Conservation (phyloP, 768 basidiomycete species). For the Suillus clintonianus region DNA sequence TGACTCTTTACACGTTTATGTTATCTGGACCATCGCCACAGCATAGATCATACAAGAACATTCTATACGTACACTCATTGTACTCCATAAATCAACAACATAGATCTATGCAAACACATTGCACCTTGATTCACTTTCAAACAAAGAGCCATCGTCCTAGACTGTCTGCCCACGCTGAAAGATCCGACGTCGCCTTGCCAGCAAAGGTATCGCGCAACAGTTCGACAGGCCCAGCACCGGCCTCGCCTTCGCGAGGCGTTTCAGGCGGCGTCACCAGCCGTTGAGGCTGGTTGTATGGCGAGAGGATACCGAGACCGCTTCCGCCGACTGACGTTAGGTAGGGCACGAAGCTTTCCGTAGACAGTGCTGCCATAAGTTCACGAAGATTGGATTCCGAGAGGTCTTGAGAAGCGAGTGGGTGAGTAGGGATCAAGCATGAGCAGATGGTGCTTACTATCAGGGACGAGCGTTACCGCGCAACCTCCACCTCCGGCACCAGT, state of each 20-base stretch:
- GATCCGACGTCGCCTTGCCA: constrained; percentile 24
- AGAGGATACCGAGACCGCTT: constrained; percentile 85
- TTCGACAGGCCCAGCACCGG: constrained; percentile 1
- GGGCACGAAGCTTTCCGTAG: constrained; percentile 68
- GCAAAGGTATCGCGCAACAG: constrained; percentile 25
- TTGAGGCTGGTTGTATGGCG: constrained; percentile 50
- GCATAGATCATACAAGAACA: background rate
- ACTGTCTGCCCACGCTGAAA: constrained; percentile 37
- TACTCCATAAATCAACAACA: background rate
- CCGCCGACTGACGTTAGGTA: constrained; percentile 95
- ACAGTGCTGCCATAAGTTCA: constrained; percentile 51
- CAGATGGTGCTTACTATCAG: constrained; percentile 67
- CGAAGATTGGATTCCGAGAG: constrained; percentile 62
- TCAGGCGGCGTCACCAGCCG: constrained; percentile 32
- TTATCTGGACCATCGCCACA: background rate
- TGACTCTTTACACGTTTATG: background rate
- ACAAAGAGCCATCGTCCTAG: constrained; percentile 43
- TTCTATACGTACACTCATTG: background rate
- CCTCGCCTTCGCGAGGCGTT: constrained; percentile 11
- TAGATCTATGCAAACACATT: background rate
- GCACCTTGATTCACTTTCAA: constrained; percentile 14
- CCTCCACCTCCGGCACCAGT: constrained; percentile 99
- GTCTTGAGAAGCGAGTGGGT: constrained; percentile 47
- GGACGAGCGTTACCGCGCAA: constrained; percentile 94
- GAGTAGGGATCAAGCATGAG: background rate